phyloP scores from a whole-genome alignment of 495 filamentous ascomycete genomes.

The Xylaria grammica region DNA sequence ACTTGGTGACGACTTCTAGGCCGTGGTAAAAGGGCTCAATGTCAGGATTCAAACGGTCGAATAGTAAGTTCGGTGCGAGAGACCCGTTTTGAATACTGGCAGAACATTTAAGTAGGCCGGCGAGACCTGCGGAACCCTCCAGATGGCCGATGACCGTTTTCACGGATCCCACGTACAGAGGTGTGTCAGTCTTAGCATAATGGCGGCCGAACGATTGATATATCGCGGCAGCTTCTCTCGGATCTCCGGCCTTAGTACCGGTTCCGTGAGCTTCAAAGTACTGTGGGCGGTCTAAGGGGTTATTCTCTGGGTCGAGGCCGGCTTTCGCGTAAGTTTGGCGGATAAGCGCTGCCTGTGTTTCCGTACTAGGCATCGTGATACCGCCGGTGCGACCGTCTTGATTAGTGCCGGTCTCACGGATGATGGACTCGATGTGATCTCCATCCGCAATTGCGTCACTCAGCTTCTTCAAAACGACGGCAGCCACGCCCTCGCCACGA shows the following conservation, averaged over 20 bases:
- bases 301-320: constrained; percentile 32
- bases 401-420: constrained; percentile 61
- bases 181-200: neutral
- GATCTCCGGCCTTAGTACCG: constrained; percentile 41
- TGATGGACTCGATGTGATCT: constrained; percentile 63
- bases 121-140: constrained; percentile 51
- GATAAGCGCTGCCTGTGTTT: constrained; percentile 52
- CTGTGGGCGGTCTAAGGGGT: constrained; percentile 2
- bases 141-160: constrained; percentile 56
- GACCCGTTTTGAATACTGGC: constrained; percentile 50
- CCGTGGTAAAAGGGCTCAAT: constrained; percentile 22
- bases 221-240: constrained; percentile 44
- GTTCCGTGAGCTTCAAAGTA: constrained; percentile 28
- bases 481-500: constrained; percentile 59
- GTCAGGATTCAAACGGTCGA: constrained; percentile 48
- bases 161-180: constrained; percentile 49
- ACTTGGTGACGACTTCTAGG: neutral
- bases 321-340: constrained; percentile 44
- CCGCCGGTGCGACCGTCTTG: constrained; percentile 55
- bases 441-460: constrained; percentile 53
- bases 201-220: constrained; percentile 3
- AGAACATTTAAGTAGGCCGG: constrained; percentile 52
- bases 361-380: constrained; percentile 49
- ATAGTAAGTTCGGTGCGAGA: constrained; percentile 38
- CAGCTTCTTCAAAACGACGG: constrained; percentile 61